Conservation (phyloP, 1,284 basidiomycete species). For the Ganoderma leucocontextum region DNA sequence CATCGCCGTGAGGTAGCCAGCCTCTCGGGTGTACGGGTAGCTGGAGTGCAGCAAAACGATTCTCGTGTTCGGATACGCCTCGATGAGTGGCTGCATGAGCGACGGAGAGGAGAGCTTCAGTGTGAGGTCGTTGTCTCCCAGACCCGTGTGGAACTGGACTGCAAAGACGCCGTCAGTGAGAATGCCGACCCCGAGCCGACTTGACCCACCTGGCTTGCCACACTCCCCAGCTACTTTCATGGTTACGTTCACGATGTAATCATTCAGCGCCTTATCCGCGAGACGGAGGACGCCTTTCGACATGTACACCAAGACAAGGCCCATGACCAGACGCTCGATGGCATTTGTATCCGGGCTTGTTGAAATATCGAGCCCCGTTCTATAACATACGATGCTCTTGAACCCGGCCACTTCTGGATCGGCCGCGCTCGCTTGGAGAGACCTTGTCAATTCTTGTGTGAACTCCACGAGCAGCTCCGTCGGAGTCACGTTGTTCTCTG, state of each 20-base stretch:
- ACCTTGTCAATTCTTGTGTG: constrained; percentile 41
- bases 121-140: constrained; percentile 78
- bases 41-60: constrained; percentile 77
- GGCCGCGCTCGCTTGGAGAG: constrained; percentile 46
- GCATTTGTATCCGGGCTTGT: constrained; percentile 24
- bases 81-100: constrained; percentile 72
- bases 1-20: constrained; percentile 74
- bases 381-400: constrained; percentile 80
- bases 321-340: constrained; percentile 29
- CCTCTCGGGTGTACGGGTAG: constrained; percentile 79
- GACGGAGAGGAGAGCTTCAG: constrained; percentile 67
- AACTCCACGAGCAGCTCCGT: constrained; percentile 45
- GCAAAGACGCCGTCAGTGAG: neutral
- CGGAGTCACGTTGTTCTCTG: constrained; percentile 24
- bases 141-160: constrained; percentile 86
- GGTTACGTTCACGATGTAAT: constrained; percentile 65
- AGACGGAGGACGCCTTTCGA: constrained; percentile 52
- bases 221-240: constrained; percentile 59
- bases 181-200: neutral
- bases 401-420: constrained; percentile 68
- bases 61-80: constrained; percentile 61
- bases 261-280: constrained; percentile 69
- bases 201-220: constrained; percentile 62
- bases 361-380: constrained; percentile 70
- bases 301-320: constrained; percentile 33